Base-by-base conservation (phyloP, 2,329 filamentous ascomycete genomes). In the Pyricularia sp. region DNA sequence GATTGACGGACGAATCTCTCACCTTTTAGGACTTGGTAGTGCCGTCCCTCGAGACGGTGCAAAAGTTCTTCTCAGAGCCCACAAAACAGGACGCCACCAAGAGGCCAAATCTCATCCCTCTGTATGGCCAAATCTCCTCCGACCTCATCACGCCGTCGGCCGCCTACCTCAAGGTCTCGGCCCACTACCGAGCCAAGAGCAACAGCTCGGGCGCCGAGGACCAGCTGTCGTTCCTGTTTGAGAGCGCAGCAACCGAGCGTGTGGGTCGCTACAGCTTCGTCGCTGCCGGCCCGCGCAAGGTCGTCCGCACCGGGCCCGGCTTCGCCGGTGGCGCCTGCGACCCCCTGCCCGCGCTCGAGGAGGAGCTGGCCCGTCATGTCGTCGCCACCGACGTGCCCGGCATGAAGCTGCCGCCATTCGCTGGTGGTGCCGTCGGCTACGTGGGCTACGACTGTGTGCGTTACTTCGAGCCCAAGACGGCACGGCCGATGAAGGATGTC, bases 191-290 rank as follows among this genome's bases (percentile, higher is more conserved):
- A 23, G 91, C 86, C 33, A 82, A 86, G 73, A 92, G 91, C 66
- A 89, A 59, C 31, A 68, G 71, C 61, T 50, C 59, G 4, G 14
- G 72, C 73, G 71, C 73, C 70, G 67, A 55, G n/a, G 58, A 68
- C 23, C 67, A 68, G 58, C 30, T 68, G 55, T 97, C 94, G 3
- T 98, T 97, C 78, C 87, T 99, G 65, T 97, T 97, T 79, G 95
- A 99, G 81, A 97, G 93, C 75, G 95, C 94, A 30, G 93, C 94
- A 26, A 76, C 93, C 31, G 94, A 98, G 80, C 93, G 90, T 23
- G 93, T 99, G 72, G 94, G 94, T 70, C 87, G 95, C 75, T 98
- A 97, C 80, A 97, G 93, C 82, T 99, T 99, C 80, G 87, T 99
- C 70, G 71, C 68, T 9, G 92, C 92, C 73, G 90, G 90, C 78